Conservation (phyloP, 2,329 filamentous ascomycete genomes). For the Pseudogymnoascus pannorum region DNA sequence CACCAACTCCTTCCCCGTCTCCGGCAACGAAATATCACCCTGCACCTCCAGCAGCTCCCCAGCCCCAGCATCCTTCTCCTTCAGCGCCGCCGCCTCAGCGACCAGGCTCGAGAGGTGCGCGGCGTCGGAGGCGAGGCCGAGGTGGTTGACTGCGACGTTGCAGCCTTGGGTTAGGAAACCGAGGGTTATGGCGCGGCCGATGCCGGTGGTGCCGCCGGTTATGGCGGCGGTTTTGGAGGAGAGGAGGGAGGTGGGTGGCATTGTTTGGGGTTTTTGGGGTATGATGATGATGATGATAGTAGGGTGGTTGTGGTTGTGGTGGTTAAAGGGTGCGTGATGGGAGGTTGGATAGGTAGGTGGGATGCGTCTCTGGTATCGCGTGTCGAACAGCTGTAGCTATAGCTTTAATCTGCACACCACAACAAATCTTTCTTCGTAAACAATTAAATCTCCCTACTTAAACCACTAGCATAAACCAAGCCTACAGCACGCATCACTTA, state of each 20-base stretch:
- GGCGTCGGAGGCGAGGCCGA: conserved; percentile 49
- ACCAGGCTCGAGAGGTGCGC: conserved; percentile 47
- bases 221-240: conserved; percentile 73
- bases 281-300: not conserved
- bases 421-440: too few relatives aligned
- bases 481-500: too few relatives aligned
- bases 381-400: not conserved
- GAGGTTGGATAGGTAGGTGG: not conserved
- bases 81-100: conserved; percentile 43
- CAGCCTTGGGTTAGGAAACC: conserved; percentile 73
- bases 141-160: conserved; percentile 72
- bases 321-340: not conserved
- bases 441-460: too few relatives aligned
- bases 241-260: conserved; percentile 42
- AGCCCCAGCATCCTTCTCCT: conserved; percentile 34
- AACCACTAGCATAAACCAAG: too few relatives aligned
- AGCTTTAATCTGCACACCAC: too few relatives aligned
- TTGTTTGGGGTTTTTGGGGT: not conserved
- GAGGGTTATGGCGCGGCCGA: conserved; percentile 77
- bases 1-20: conserved; percentile 64
- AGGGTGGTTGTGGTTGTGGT: not conserved
- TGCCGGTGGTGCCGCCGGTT: conserved; percentile 79
- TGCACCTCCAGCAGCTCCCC: conserved; percentile 56
- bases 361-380: not conserved
- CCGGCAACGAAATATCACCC: conserved; percentile 70